Base-by-base conservation (phyloP, 108 stramenopile species). In the Nitzschia sp. region DNA sequence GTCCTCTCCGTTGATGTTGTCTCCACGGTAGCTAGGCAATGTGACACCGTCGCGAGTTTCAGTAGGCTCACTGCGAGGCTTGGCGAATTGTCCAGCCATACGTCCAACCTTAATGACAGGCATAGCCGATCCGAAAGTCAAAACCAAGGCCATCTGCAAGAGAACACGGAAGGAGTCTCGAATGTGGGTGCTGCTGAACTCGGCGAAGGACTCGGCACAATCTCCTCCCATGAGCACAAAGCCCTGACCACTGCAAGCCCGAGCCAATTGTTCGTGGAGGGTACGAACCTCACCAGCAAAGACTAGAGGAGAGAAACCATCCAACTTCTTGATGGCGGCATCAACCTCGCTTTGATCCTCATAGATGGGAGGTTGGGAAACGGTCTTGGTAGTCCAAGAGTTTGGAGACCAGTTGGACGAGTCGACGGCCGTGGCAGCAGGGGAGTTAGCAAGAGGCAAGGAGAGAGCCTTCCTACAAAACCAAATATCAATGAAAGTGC, bases 151-250 rank as follows among this genome's bases (percentile, higher is more conserved):
- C 98, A 97, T 97, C 78, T 95, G 93, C 66, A 95, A 72, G 25
- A 95, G 70, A 41, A 95, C 86, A 41, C 94, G 87, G 84, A 97
- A 97, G 57, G 95, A 93, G 71, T 96, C 96, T 38, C 96, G 87
- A 38, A 97, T 85, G 63, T 96, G 94, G 79, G 96, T 92, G 12
- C 93, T 95, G 69, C 91, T 89, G 83, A 93, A 95, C 69, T 95
- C 90, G 54, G 92, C 82, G 71, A 98, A 96, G 64, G 88, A 80
- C 76, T 98, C 97, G 22, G 98, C 97, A 77, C 97, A 99, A 79
- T 99, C 98, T 10, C 98, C 98, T 11, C 97, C 98, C 94, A 98
- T 97, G 54, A 99, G 83, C 51, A 99, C 79, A 70, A 99, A 98
- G 41, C 96, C 95, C 72, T 98, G 91, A 15, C 98, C 98, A 68